These are phyloP conservation scores for Collariella sp. DNA, from an alignment of 495 filamentous ascomycete species.

Conservation along the genomic window DNA sequence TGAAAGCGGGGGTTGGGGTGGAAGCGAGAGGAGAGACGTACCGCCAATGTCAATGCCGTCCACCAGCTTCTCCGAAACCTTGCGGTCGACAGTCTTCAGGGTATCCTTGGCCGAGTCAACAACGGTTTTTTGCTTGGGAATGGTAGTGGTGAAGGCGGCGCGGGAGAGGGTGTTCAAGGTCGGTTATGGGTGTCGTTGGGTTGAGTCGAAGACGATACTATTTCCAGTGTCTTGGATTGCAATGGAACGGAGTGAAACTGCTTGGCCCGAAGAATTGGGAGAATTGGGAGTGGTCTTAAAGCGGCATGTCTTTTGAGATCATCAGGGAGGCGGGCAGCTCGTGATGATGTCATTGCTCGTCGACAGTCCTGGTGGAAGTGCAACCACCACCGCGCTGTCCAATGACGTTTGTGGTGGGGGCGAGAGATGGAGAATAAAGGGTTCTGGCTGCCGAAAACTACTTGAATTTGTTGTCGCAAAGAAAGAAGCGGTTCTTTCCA, in stretches of 20 bases:
- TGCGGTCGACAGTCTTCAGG: slow-evolving; percentile 43
- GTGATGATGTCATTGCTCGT: slow-evolving; percentile 24
- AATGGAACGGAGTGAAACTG: neutral
- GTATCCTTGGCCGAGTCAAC: slow-evolving; percentile 44
- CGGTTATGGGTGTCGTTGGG: slow-evolving; percentile 12
- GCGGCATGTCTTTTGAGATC: neutral
- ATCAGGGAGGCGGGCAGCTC: neutral
- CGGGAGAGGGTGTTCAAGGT: slow-evolving; percentile 21
- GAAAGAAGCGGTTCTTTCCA: too few species aligned
- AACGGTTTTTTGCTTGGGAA: slow-evolving; percentile 34
- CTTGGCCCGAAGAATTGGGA: neutral
- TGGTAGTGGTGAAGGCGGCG: slow-evolving; percentile 37
- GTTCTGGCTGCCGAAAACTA: too few species aligned
- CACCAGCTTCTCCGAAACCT: slow-evolving; percentile 47
- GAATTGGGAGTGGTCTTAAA: neutral
- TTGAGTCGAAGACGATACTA: too few species aligned
- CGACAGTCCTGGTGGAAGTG: slow-evolving; percentile 1
- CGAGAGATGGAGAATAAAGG: neutral
- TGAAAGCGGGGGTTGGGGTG: neutral
- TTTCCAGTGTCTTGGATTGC: neutral
- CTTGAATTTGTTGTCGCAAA: too few species aligned
- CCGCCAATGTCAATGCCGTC: slow-evolving; percentile 46
- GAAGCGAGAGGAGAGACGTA: slow-evolving; percentile 10
- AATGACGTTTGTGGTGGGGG: slow-evolving; percentile 15
- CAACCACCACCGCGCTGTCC: neutral